Base-by-base conservation (phyloP, 1,284 basidiomycete species). In the Cutaneotrichosporon arboriforme region DNA sequence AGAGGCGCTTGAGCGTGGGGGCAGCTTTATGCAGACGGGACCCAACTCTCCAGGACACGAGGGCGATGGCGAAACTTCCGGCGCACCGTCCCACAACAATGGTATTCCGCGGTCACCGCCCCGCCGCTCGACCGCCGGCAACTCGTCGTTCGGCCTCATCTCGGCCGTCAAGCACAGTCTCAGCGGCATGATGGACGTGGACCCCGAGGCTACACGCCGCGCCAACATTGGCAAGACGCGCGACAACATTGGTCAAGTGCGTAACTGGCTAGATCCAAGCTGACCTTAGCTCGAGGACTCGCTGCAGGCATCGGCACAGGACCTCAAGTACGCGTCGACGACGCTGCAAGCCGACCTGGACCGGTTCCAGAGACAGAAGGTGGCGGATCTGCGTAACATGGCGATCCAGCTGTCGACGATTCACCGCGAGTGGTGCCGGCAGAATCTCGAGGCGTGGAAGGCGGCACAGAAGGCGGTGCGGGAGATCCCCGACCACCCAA, bases 341-440 rank as follows among this genome's bases (percentile, higher is more conserved):
- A 96, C 93, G 15, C 94, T 99, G 51, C 96, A 99, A 73, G 90
- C 90, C 7, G 96, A 98, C 76, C 79, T 99, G 59, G 96, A 99
- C 76, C 83, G 96, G 38, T 99, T 99, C 77, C 96, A 99, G 73
- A 82, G 96, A 18, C 92, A 97, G 77, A 99, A 99, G 73, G 94
- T 99, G 4, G 89, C 90, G 3, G 96, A 99, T 77, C 67, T 98
- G 58, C 80, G 90, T 37, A 86, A 93, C 68, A 90, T 98, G 87
- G 80, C 88, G 48, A 87, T 97, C 59, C 83, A 84, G 65, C 87
- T 97, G 80, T 90, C 91, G 1, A 81, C 82, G 62, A 86, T 86
- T 57, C 96, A 99, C 73, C 83, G 88, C 46, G 94, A 98, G 60
- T 97, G 91, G 88, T 94, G 91, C 71, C 84, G 87, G 76, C 88